Evolutionary conservation across 352 stramenopile species (phyloP), one percentile per base, ranked within the genome.

Genomic region (Phytopythium ostracodes): DNA sequence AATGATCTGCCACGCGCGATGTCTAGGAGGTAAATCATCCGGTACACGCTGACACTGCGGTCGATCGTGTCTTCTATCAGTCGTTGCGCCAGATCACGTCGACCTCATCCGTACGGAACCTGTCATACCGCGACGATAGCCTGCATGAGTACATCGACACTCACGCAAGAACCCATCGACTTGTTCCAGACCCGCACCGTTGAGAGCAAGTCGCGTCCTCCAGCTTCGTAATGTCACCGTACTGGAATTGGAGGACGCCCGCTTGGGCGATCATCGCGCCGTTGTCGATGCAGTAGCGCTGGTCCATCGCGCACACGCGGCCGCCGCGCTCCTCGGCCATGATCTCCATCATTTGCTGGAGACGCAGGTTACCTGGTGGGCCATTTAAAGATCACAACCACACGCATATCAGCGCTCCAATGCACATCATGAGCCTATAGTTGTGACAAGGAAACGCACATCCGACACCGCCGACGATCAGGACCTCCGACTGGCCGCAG

Each of bases 211-310:
- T 92, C 47, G 88, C 96, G 5, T 99, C 97, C 24, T 92, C 66
- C 29, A 99, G 60, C 4, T 86, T 68, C 8, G 96, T 98, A 7
- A 74, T 80, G 17, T 88, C 77, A 42, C 97, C 96, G 73, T 98
- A 97, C 73, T 99, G 95, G 64, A 98, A 98, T 57, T 98, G 87
- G 50, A 99, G 91, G 18, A 99, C 97, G 24, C 98, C 98, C 20
- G 98, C 98, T 78, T 99, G 97, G 27, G 98, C 97, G 73, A 99
- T 99, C 98, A 99, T 99, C 9, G 96, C 97, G 10, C 98, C 98
- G 73, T 99, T 99, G 79, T 99, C 98, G 67, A 99, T 99, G 68
- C 97, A 99, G 84, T 99, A 99, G 61, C 93, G 89, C 52, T 99
- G 91, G 77, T 99, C 98, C 97, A 99, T 99, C 11, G 91, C 95